Percentiles rank a stretch among this genome's conserved stretches.
Conservation (phyloP, 768 basidiomycete genomes). For the Tylopilus felleus region DNA sequence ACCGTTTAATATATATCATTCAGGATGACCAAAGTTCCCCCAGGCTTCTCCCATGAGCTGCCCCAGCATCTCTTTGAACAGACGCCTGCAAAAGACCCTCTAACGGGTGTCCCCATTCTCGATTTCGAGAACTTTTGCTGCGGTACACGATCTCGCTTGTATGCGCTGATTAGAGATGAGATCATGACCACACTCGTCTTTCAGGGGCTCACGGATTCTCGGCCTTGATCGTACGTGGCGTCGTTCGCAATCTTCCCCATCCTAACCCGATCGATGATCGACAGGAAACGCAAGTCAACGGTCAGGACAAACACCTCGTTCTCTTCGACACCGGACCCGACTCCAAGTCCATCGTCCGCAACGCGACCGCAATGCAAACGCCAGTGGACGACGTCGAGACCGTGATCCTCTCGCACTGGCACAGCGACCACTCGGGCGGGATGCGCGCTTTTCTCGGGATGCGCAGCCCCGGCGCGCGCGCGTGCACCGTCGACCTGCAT, state of each 20-base stretch:
- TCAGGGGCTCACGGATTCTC: constrained; percentile 82
- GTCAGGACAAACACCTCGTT: constrained; percentile 44
- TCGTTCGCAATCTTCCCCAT: not conserved
- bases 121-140: constrained; percentile 73
- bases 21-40: constrained; percentile 79
- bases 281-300: constrained; percentile 57
- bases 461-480: constrained; percentile 29
- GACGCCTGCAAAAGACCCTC: constrained; percentile 39
- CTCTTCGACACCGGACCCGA: constrained; percentile 88
- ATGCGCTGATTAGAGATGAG: not conserved
- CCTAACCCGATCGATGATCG: not conserved
- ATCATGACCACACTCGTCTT: not conserved
- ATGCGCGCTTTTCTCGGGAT: constrained; percentile 60
- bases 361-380: constrained; percentile 57
- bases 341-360: constrained; percentile 68
- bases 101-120: constrained; percentile 58
- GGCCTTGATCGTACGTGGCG: constrained; percentile 61
- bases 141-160: constrained; percentile 38
- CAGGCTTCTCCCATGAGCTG: constrained; percentile 73
- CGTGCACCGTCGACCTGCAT: constrained; percentile 68
- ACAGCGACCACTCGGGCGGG: constrained; percentile 72
- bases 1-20: not conserved
- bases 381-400: constrained; percentile 53
- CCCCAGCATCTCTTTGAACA: constrained; percentile 56
- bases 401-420: constrained; percentile 78